These are phyloP conservation scores for Colletotrichum sp. DNA, from an alignment of 2,329 filamentous ascomycete species.

Conservation along the genomic window DNA sequence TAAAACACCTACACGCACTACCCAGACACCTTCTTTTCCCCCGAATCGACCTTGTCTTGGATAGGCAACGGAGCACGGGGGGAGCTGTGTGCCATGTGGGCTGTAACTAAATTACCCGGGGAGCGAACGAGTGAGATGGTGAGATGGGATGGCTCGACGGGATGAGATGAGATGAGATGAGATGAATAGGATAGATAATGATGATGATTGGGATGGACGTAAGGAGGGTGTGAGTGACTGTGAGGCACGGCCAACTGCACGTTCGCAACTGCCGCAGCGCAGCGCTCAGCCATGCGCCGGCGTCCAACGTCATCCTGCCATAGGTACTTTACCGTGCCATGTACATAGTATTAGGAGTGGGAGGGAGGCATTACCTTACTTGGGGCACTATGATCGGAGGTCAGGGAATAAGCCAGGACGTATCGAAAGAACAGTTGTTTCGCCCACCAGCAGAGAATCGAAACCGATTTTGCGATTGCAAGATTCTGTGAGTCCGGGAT, in stretches of 20 bases:
- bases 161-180: background rate
- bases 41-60: conserved; percentile 4
- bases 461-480: background rate
- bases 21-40: background rate
- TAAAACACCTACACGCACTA: background rate
- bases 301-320: conserved; percentile 18
- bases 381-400: background rate
- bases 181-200: background rate
- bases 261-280: background rate
- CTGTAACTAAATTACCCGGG: background rate
- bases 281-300: background rate
- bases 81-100: background rate
- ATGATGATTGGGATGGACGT: background rate
- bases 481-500: background rate
- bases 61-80: conserved; percentile 11
- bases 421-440: background rate
- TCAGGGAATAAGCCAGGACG: conserved; percentile 13
- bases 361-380: background rate
- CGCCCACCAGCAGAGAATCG: background rate
- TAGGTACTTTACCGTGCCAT: background rate
- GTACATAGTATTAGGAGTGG: background rate
- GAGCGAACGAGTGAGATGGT: background rate
- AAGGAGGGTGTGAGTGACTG: background rate
- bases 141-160: background rate
- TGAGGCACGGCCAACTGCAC: background rate